Percentiles rank a stretch among this genome's conserved stretches.
Conservation (phyloP, 805 yeast genomes). For the Candida rishiriensis region DNA sequence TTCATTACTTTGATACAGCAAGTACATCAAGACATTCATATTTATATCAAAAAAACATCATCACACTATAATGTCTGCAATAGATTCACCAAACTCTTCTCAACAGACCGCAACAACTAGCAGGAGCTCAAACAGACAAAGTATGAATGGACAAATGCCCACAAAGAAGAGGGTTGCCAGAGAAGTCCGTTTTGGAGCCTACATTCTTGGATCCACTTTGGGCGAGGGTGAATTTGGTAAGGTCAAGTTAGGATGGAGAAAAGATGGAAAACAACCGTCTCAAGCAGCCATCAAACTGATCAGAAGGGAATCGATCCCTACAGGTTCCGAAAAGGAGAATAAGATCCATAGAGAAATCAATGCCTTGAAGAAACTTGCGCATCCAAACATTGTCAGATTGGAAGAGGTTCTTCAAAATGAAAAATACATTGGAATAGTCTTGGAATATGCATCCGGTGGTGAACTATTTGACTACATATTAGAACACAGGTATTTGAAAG, state of each 20-base stretch:
- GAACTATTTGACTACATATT: slow-evolving; percentile 91
- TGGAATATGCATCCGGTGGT: slow-evolving; percentile 97
- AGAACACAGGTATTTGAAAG: slow-evolving; percentile 82
- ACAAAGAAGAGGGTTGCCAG: slow-evolving; percentile 40
- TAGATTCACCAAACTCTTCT: too few species aligned
- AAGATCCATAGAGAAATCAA: slow-evolving; percentile 92
- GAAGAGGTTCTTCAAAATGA: slow-evolving; percentile 94
- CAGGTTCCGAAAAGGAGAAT: slow-evolving; percentile 78
- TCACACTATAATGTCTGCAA: too few species aligned
- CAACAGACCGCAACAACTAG: too few species aligned
- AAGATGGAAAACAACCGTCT: slow-evolving; percentile 69
- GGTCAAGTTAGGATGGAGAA: slow-evolving; percentile 94
- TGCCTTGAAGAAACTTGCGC: slow-evolving; percentile 78
- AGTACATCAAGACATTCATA: too few species aligned
- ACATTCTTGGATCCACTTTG: slow-evolving; percentile 83
- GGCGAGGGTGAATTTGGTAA: slow-evolving; percentile 99
- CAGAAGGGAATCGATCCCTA: slow-evolving; percentile 81
- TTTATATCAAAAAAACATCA: too few species aligned
- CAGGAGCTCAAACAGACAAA: slow-evolving; percentile 6
- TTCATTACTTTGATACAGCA: too few species aligned
- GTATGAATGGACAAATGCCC: slow-evolving; percentile 16
- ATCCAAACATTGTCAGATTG: slow-evolving; percentile 88
- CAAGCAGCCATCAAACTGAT: slow-evolving; percentile 94
- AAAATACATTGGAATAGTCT: slow-evolving; percentile 90
- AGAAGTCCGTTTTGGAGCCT: slow-evolving; percentile 84